phyloP scores from a whole-genome alignment of 371 early-diverging fungal genomes.

The Zopfochytrium polystomum region DNA sequence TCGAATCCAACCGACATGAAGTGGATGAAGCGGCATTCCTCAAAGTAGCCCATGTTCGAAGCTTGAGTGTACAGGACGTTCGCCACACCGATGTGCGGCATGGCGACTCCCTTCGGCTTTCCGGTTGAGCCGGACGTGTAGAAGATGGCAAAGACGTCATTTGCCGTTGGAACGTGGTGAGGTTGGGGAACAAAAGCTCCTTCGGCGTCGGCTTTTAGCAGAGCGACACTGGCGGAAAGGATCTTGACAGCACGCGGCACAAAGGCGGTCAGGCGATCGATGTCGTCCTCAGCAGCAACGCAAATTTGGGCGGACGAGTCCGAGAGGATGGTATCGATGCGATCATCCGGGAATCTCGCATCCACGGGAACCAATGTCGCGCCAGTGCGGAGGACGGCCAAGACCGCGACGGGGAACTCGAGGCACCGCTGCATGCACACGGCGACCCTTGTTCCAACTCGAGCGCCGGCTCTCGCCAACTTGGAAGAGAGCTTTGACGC shows the following conservation, averaged over 20 bases:
- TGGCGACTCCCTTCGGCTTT: conserved; percentile 32
- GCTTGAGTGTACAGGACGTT: background rate
- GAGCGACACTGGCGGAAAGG: too few species aligned
- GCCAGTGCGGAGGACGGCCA: too few species aligned
- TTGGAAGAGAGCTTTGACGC: too few species aligned
- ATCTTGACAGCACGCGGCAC: too few species aligned
- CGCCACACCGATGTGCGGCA: conserved; percentile 14
- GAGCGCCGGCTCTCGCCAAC: too few species aligned
- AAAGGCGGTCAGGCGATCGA: too few species aligned
- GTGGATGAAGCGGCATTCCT: conserved; percentile 9
- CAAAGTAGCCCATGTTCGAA: background rate
- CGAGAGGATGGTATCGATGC: conserved; percentile 7
- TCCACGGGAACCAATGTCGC: conserved; percentile 31
- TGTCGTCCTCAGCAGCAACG: background rate
- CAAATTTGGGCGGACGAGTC: conserved; percentile 5
- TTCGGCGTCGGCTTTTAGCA: too few species aligned
- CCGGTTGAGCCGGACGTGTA: conserved; percentile 38
- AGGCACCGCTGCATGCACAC: too few species aligned
- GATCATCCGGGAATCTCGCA: conserved; percentile 11
- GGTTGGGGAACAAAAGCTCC: too few species aligned
- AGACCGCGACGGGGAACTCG: too few species aligned
- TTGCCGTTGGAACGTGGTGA: background rate
- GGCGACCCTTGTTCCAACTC: too few species aligned
- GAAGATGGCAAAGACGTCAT: background rate
- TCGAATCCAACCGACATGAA: too few species aligned